A percentile compares a stretch with the other conserved stretches of the same genome.
Evolutionary conservation across 2,329 filamentous ascomycete species (phyloP).

Genomic region (Fusarium praegraminearum): DNA sequence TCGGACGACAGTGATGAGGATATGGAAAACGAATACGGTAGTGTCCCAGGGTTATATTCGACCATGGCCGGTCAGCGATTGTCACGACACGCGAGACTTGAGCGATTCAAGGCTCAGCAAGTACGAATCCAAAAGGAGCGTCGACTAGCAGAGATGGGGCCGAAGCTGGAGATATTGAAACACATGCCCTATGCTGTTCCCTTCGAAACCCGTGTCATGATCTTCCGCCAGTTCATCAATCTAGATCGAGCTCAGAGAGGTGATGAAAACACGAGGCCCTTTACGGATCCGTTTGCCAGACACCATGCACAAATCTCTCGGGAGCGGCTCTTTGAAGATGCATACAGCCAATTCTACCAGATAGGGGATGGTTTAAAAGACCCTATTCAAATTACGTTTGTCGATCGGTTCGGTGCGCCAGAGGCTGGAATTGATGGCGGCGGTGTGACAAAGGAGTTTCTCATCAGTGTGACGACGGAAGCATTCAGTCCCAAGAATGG

Average conservation of each 20-base stretch:
- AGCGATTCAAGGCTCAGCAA: constrained; percentile 72
- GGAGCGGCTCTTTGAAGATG: constrained; percentile 85
- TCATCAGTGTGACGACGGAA: constrained; percentile 88
- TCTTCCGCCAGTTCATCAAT: constrained; percentile 92
- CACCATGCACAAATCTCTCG: constrained; percentile 86
- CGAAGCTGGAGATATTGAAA: constrained; percentile 88
- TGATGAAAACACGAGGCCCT: constrained; percentile 22
- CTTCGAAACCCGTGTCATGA: constrained; percentile 89
- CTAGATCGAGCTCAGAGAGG: constrained; percentile 66
- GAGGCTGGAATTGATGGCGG: constrained; percentile 98
- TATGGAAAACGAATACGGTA: constrained; percentile 50
- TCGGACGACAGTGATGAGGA: constrained; percentile 55
- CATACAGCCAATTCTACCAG: constrained; percentile 83
- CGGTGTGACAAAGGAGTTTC: constrained; percentile 96
- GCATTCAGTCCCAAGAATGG: constrained; percentile 72
- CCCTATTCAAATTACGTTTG: constrained; percentile 95
- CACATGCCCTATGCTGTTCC: constrained; percentile 98
- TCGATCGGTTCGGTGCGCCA: constrained; percentile 86
- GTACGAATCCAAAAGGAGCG: constrained; percentile 76
- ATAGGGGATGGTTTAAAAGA: constrained; percentile 89
- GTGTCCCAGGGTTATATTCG: constrained; percentile 45
- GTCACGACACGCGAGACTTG: constrained; percentile 72
- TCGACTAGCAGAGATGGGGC: constrained; percentile 81
- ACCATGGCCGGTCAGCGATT: constrained; percentile 67
- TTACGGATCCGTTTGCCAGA: constrained; percentile 57